Conservation (phyloP, 306 rosid species). For the Lupinus albus region DNA sequence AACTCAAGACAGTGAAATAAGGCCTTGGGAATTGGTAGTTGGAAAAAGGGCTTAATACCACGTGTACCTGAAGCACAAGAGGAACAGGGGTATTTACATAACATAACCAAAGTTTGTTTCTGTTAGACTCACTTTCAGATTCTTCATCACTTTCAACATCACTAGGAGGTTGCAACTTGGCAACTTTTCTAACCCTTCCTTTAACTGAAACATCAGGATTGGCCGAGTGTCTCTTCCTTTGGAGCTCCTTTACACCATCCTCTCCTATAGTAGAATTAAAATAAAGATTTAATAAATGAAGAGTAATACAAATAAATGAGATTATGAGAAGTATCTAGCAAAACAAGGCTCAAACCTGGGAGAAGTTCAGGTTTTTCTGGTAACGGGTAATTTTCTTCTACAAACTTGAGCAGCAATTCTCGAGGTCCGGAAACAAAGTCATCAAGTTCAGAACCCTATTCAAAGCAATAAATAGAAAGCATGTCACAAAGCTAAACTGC, state of each 20-base stretch:
- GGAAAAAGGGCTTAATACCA: conserved; percentile 10
- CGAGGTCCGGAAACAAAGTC: conserved; percentile 99
- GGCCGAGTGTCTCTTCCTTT: conserved; percentile 92
- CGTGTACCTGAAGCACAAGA: conserved; percentile 22
- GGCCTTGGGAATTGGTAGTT: conserved; percentile 10
- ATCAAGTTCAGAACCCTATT: conserved; percentile 93
- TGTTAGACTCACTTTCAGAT: conserved; percentile 73
- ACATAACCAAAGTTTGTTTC: conserved; percentile 37
- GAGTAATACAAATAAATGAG: conserved; percentile 35
- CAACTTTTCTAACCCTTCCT: conserved; percentile 90
- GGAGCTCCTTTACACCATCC: conserved; percentile 95
- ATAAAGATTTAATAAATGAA: conserved; percentile 22
- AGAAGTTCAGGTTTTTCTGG: conserved; percentile 94
- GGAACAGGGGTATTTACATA: conserved; percentile 35
- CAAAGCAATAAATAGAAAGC: conserved; percentile 28
- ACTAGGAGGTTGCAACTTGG: conserved; percentile 83
- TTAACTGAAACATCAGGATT: conserved; percentile 84
- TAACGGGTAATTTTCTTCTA: conserved; percentile 95
- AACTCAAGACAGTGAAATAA: background rate
- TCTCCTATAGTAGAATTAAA: conserved; percentile 59
- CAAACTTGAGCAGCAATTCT: conserved; percentile 89
- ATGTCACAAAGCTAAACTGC: conserved; percentile 23
- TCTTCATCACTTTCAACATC: conserved; percentile 87
- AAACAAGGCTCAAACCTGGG: conserved; percentile 57
- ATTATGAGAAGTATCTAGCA: conserved; percentile 37